These are phyloP conservation scores for Fonsecaea monophora DNA, from an alignment of 2,329 filamentous ascomycete genomes.

Conservation along the genomic window DNA sequence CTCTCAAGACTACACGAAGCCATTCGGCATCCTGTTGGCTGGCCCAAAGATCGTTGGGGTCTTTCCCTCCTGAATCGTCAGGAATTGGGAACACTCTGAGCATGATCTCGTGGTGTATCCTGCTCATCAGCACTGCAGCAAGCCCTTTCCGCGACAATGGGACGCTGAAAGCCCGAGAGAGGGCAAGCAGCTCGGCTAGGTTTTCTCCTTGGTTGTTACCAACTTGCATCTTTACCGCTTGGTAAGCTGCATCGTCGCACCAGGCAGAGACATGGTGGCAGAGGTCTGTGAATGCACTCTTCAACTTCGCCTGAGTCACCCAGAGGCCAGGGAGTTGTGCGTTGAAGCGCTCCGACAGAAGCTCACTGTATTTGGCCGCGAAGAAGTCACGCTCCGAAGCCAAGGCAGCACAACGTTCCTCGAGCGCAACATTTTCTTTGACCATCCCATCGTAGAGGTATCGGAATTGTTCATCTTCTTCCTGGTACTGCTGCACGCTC, in stretches of 20 bases:
- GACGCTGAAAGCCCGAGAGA: background rate
- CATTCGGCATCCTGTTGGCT: no score
- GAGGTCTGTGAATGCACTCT: background rate
- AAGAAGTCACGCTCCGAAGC: background rate
- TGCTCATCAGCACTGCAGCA: no score
- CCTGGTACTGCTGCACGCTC: no score
- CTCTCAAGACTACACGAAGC: no score
- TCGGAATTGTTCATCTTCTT: no score
- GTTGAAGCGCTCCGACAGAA: background rate
- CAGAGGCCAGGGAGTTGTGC: background rate
- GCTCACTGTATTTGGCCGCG: background rate
- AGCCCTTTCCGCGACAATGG: background rate
- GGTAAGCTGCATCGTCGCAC: background rate
- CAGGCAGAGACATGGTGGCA: constrained; percentile 1
- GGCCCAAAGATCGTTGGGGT: no score
- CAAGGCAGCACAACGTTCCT: background rate
- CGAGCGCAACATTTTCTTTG: no score
- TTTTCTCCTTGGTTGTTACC: background rate
- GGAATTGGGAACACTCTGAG: background rate
- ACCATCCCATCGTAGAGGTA: no score
- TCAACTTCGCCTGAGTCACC: background rate
- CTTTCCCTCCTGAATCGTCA: no score
- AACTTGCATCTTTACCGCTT: background rate
- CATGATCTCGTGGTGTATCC: no score
- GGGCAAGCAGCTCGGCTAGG: background rate